phyloP scores from a whole-genome alignment of 1,284 basidiomycete genomes.

The Megacollybia platyphylla region DNA sequence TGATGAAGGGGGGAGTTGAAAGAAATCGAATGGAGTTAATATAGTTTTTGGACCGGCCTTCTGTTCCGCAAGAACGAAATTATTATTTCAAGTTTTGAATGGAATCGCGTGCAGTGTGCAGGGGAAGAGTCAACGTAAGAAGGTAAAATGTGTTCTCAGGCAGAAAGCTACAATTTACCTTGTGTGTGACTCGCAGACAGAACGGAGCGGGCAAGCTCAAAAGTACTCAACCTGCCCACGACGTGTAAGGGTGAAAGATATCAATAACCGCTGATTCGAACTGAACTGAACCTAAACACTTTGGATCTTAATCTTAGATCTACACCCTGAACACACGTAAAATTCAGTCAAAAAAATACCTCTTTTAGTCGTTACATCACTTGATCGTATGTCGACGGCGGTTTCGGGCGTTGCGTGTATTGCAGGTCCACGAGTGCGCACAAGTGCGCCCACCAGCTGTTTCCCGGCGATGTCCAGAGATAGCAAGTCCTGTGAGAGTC shows the following conservation, averaged over 20 bases:
- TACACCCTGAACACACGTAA: constrained; percentile 4
- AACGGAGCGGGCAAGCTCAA: constrained; percentile 23
- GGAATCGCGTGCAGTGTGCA: constrained; percentile 5
- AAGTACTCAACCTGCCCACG: constrained; percentile 16
- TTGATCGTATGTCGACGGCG: too few species aligned
- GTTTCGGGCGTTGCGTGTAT: too few species aligned
- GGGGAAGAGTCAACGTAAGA: constrained; percentile 21
- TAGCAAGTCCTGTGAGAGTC: too few species aligned
- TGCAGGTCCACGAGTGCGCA: too few species aligned
- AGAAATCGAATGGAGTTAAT: background rate
- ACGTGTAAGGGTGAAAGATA: constrained; percentile 13
- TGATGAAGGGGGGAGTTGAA: constrained; percentile 9
- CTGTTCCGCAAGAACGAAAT: constrained; percentile 15
- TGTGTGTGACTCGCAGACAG: constrained; percentile 22
- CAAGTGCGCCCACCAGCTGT: too few species aligned
- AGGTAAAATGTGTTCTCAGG: constrained; percentile 10
- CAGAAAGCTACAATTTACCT: constrained; percentile 2
- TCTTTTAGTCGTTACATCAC: background rate
- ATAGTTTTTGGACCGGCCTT: background rate
- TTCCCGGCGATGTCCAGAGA: too few species aligned
- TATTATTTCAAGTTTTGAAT: constrained; percentile 18
- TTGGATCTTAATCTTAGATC: constrained; percentile 21
- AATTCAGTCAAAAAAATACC: background rate
- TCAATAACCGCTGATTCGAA: constrained; percentile 15
- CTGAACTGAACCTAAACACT: constrained; percentile 20